Evolutionary conservation across 2,329 filamentous ascomycete species (phyloP).

Genomic region (Colletotrichum neosansevieriae): DNA sequence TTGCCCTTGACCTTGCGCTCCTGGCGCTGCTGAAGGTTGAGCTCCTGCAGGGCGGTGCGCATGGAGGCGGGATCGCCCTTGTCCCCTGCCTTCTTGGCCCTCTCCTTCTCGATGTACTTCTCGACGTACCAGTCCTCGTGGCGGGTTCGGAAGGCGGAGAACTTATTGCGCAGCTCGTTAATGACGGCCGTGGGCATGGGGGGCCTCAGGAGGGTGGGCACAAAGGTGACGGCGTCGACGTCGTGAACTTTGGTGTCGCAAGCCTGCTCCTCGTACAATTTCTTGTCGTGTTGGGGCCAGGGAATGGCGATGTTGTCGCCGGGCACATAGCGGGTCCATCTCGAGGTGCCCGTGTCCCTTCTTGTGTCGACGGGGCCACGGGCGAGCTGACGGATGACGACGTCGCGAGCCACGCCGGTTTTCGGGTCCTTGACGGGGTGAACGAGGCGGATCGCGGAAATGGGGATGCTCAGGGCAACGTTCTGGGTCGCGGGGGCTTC

Average conservation of each 20-base stretch:
- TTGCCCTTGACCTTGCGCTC: conserved; percentile 65
- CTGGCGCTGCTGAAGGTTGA: conserved; percentile 66
- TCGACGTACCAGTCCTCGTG: conserved; percentile 82
- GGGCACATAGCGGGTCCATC: conserved; percentile 67
- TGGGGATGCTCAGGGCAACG: conserved; percentile 69
- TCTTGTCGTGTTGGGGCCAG: conserved; percentile 71
- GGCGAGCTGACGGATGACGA: conserved; percentile 80
- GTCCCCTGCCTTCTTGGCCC: conserved; percentile 57
- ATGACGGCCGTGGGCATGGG: conserved; percentile 85
- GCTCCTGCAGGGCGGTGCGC: conserved; percentile 70
- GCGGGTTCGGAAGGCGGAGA: conserved; percentile 82
- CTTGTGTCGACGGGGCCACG: conserved; percentile 56
- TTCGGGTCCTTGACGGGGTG: conserved; percentile 76
- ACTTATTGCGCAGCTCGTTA: conserved; percentile 88
- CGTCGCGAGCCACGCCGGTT: conserved; percentile 76
- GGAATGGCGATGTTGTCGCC: conserved; percentile 80
- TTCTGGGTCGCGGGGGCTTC: conserved; percentile 58
- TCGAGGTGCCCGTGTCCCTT: no score
- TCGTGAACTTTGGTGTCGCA: conserved; percentile 81
- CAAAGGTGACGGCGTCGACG: conserved; percentile 80
- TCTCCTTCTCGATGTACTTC: conserved; percentile 69
- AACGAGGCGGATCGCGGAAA: conserved; percentile 84
- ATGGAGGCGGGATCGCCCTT: conserved; percentile 62
- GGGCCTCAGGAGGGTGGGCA: conserved; percentile 79
- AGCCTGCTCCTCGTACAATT: conserved; percentile 63